Base-by-base conservation (phyloP, 139 green algal genomes). In the Spirogloea muscicola region DNA sequence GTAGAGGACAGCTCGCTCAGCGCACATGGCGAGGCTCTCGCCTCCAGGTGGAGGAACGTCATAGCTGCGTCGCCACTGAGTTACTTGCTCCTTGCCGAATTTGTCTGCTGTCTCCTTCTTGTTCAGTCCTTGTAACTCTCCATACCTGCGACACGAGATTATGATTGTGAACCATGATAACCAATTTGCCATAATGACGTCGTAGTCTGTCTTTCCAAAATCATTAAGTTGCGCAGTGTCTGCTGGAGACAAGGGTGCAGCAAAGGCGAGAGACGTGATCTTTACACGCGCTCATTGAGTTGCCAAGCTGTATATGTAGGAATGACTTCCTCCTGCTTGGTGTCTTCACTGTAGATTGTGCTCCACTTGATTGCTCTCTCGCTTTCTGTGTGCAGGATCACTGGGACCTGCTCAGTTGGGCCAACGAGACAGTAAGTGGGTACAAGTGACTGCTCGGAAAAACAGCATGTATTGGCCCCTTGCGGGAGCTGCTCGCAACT, bases 51-150 rank as follows among this genome's bases (percentile, higher is more conserved):
- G 76, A 18, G 68, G 76, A 5, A 86, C 48, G 41, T 74, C 65
- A 62, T 79, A 85, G 21, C 41, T 67, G n/a, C 75, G 34, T 3
- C 76, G 58, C 77, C 76, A 86, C 34, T 58, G 49, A 29, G 74
- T 62, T 27, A 87, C 82, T 49, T 86, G 73, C 46, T 86, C 65
- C 13, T 61, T 60, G n/a, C 82, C 82, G 44, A 66, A 86, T 43
- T 87, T 86, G 43, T 87, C 65, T n/a, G 70, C 70, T 13, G 82
- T 86, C 66, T 86, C 79, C 16, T 68, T 58, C 65, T 84, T 84
- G 70, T 84, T 84, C 21, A 84, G 63, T 33, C 77, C 77, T 39
- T 84, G 77, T 27, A 84, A 60, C 49, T 84, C 77, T 27, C 77
- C 77, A 36, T 84, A 84, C 72, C 69, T 77, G 69, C 42, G 41